A percentile compares a stretch with the other conserved stretches of the same genome.
These are phyloP conservation scores for Agaricus blazei DNA, from an alignment of 768 basidiomycete species.

Conservation along the genomic window DNA sequence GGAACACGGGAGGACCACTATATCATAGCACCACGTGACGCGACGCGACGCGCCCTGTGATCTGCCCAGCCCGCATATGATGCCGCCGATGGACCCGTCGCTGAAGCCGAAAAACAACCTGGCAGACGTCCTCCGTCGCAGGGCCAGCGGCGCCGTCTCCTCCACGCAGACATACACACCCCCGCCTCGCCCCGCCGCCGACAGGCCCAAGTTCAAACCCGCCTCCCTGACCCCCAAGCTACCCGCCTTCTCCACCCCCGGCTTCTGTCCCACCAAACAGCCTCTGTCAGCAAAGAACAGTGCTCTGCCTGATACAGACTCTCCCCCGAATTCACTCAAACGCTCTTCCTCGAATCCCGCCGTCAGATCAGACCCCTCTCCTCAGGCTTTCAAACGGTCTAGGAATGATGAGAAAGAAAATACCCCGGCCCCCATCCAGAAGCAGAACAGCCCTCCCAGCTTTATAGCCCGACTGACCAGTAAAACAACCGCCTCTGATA, in stretches of 20 bases:
- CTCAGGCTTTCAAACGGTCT: slow-evolving; percentile 27
- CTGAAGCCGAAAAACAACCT: slow-evolving; percentile 32
- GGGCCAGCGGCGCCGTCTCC: slow-evolving; percentile 2
- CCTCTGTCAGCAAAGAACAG: slow-evolving; percentile 15
- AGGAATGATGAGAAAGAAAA: slow-evolving; percentile 34
- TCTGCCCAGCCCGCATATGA: too few species aligned
- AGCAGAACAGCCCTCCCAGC: neutral
- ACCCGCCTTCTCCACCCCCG: slow-evolving; percentile 42
- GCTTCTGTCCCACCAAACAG: slow-evolving; percentile 22
- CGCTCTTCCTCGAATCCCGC: slow-evolving; percentile 36
- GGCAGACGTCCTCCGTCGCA: slow-evolving; percentile 30
- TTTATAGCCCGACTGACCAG: neutral
- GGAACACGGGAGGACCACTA: neutral
- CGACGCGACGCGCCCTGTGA: slow-evolving; percentile 10
- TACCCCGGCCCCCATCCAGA: neutral
- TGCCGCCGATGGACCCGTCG: slow-evolving; percentile 10
- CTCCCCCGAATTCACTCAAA: slow-evolving; percentile 29
- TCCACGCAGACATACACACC: neutral
- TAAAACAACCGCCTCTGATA: neutral
- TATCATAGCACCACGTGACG: slow-evolving; percentile 1
- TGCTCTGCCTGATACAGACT: neutral
- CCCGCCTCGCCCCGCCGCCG: neutral
- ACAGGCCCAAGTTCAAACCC: slow-evolving; percentile 42
- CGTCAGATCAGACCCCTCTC: slow-evolving; percentile 22
- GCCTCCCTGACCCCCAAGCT: slow-evolving; percentile 23